phyloP scores from a whole-genome alignment of 2,329 filamentous ascomycete species.

The Colletotrichum sojae region DNA sequence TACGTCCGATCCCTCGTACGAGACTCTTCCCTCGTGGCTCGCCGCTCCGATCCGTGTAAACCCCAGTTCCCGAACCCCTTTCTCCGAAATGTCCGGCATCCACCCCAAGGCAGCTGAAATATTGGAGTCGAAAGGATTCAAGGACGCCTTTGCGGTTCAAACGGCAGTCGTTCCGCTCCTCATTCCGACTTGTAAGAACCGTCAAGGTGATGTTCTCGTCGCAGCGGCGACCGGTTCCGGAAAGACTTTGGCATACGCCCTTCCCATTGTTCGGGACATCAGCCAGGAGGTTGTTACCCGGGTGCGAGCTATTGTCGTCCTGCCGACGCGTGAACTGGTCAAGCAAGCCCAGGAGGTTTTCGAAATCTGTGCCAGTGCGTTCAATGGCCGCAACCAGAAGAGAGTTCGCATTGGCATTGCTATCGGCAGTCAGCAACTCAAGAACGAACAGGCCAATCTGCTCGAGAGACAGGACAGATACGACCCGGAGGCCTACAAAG shows the following conservation, averaged over 20 bases:
- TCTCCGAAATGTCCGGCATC: constrained; percentile 73
- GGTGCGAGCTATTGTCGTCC: constrained; percentile 84
- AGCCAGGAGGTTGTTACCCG: constrained; percentile 74
- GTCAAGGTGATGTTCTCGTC: constrained; percentile 85
- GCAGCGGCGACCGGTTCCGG: constrained; percentile 96
- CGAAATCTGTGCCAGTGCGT: constrained; percentile 78
- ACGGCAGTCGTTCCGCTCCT: constrained; percentile 85
- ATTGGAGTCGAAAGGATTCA: constrained; percentile 78
- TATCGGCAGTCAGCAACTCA: constrained; percentile 84
- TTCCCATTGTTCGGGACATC: constrained; percentile 87
- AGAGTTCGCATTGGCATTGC: constrained; percentile 85
- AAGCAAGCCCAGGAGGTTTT: constrained; percentile 86
- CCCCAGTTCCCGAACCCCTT: constrained; percentile 71
- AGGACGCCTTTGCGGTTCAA: constrained; percentile 83
- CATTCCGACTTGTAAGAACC: constrained; percentile 72
- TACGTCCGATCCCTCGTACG: constrained; percentile 75
- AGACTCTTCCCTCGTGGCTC: constrained; percentile 86
- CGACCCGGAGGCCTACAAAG: constrained; percentile 72
- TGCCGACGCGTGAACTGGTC: constrained; percentile 93
- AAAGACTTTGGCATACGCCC: constrained; percentile 91
- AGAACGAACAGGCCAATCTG: constrained; percentile 69
- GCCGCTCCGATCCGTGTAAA: constrained; percentile 80
- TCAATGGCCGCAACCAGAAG: constrained; percentile 69
- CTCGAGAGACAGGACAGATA: constrained; percentile 68
- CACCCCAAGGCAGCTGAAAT: constrained; percentile 70